Percentiles rank a stretch among this genome's conserved stretches.
These are phyloP conservation scores for Pleurotus tuber-regium DNA, from an alignment of 768 basidiomycete species.

Conservation along the genomic window DNA sequence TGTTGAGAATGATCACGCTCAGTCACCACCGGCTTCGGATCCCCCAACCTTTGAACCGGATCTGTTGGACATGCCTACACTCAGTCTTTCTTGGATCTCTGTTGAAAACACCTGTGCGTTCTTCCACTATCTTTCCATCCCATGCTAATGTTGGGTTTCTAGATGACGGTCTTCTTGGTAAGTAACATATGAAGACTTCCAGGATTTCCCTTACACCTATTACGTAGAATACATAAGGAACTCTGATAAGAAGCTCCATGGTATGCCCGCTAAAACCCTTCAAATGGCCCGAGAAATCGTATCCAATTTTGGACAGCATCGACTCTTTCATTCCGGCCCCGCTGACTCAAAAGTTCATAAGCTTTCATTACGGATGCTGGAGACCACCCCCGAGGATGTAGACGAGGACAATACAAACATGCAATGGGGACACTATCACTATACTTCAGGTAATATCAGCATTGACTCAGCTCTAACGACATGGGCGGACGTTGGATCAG, in stretches of 20 bases:
- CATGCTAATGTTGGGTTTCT: no score
- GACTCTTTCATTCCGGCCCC: neutral
- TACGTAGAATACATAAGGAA: neutral
- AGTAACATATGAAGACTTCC: no score
- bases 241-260: neutral
- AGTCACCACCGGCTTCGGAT: no score
- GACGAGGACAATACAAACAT: neutral
- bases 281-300: neutral
- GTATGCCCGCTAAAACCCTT: neutral
- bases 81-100: no score
- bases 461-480: neutral
- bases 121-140: no score
- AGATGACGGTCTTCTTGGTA: no score
- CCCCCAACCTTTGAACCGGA: no score
- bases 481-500: conserved; percentile 1
- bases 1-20: no score
- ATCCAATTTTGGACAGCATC: neutral
- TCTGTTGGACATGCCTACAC: no score
- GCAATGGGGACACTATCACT: conserved; percentile 1
- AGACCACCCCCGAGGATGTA: neutral
- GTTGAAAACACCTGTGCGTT: no score
- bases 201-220: no score
- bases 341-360: neutral
- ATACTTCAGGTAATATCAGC: neutral
- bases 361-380: neutral